Evolutionary conservation across 2,329 filamentous ascomycete species (phyloP).

Genomic region (Penicillium fuscoglaucum): DNA sequence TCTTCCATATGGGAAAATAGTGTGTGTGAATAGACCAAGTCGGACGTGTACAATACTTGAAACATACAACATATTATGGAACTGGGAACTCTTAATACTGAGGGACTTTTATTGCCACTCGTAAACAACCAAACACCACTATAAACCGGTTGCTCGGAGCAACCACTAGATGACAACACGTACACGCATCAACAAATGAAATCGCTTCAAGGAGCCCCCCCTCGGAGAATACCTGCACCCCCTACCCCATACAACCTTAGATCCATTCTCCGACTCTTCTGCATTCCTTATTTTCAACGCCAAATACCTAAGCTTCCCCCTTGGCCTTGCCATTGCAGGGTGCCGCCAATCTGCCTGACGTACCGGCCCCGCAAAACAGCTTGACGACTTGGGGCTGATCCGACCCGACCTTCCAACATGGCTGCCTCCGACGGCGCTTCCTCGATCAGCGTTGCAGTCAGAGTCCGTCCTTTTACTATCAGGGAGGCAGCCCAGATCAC

Average conservation of each 20-base stretch:
- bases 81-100: background rate
- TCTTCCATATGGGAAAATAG: background rate
- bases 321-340: constrained; percentile 20
- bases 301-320: constrained; percentile 15
- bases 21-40: background rate
- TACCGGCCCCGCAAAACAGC: constrained; percentile 21
- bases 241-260: constrained; percentile 28
- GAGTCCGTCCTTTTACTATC: constrained; percentile 71
- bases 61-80: background rate
- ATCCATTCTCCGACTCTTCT: constrained; percentile 28
- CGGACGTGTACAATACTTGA: constrained; percentile 4
- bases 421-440: constrained; percentile 47
- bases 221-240: constrained; percentile 31
- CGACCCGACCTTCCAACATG: constrained; percentile 35
- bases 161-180: constrained; percentile 32
- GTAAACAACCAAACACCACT: constrained; percentile 18
- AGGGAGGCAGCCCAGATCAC: constrained; percentile 89
- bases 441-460: constrained; percentile 55
- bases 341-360: constrained; percentile 22
- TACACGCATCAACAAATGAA: constrained; percentile 31
- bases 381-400: constrained; percentile 21
- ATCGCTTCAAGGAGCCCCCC: constrained; percentile 20
- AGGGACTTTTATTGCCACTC: constrained; percentile 7
- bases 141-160: constrained; percentile 34
- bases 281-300: constrained; percentile 21